These are phyloP conservation scores for Lachnellula cervina DNA, from an alignment of 2,329 filamentous ascomycete species.

Conservation along the genomic window DNA sequence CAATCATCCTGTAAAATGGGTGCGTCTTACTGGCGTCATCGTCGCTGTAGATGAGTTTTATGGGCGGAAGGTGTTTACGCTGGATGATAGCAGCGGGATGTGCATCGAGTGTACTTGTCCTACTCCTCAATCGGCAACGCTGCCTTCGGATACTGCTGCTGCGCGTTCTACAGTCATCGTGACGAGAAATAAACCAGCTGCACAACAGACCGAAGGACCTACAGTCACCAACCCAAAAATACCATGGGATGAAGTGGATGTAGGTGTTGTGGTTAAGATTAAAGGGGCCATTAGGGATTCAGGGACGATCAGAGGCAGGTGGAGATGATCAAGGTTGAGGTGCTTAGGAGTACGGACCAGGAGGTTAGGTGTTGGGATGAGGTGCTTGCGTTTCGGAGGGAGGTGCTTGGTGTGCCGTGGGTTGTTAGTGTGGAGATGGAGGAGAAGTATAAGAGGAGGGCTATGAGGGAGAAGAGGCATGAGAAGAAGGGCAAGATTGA, in stretches of 20 bases:
- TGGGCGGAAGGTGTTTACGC: slow-evolving; percentile 45
- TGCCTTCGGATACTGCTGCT: background rate
- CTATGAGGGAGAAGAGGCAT: slow-evolving; percentile 1
- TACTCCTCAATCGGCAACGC: background rate
- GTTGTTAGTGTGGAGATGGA: slow-evolving; percentile 45
- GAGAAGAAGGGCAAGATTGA: slow-evolving; percentile 1
- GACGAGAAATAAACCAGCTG: slow-evolving; percentile 35
- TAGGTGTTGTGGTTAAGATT: slow-evolving; percentile 53
- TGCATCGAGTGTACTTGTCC: slow-evolving; percentile 45
- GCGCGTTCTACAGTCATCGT: background rate
- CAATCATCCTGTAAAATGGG: slow-evolving; percentile 74
- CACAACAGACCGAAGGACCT: slow-evolving; percentile 52
- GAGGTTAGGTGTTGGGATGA: slow-evolving; percentile 59
- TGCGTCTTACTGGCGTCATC: slow-evolving; percentile 65
- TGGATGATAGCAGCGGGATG: slow-evolving; percentile 62
- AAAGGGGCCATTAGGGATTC: slow-evolving; percentile 48
- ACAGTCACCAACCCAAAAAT: slow-evolving; percentile 38
- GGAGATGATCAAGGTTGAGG: slow-evolving; percentile 45
- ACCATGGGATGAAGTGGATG: slow-evolving; percentile 35
- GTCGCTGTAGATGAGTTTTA: slow-evolving; percentile 54
- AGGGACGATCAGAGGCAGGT: slow-evolving; percentile 47
- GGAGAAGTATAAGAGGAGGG: slow-evolving; percentile 37
- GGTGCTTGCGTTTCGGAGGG: slow-evolving; percentile 43
- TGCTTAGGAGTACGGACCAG: slow-evolving; percentile 47
- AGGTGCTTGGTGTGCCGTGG: slow-evolving; percentile 52